These are phyloP conservation scores for Gastroboletus turbinatus DNA, from an alignment of 1,284 basidiomycete species.

Conservation along the genomic window DNA sequence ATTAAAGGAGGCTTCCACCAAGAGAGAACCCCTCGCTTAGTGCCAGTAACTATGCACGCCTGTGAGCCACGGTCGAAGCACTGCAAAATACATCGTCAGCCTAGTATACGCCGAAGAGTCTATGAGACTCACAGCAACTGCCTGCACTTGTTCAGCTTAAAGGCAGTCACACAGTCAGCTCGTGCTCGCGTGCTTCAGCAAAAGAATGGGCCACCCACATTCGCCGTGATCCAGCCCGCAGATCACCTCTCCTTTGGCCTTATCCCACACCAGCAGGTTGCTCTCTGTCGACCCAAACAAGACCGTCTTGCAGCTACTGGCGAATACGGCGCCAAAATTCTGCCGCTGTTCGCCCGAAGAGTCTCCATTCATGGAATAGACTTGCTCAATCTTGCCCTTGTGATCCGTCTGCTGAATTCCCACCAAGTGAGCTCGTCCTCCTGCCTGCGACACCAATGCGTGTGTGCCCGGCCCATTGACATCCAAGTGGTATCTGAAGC, in stretches of 20 bases:
- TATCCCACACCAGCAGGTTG: constrained; percentile 61
- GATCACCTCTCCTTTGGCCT: constrained; percentile 46
- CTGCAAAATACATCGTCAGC: constrained; percentile 32
- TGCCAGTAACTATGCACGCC: constrained; percentile 53
- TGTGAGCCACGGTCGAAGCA: constrained; percentile 44
- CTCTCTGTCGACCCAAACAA: constrained; percentile 53
- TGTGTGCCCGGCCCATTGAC: constrained; percentile 46
- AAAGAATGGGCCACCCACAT: constrained; percentile 38
- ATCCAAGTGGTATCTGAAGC: constrained; percentile 50
- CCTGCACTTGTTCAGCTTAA: constrained; percentile 51
- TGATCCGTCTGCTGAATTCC: constrained; percentile 45
- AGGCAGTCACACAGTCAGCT: constrained; percentile 6
- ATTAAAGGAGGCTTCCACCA: constrained; percentile 55
- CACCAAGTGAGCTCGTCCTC: constrained; percentile 50
- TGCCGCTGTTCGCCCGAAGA: constrained; percentile 30
- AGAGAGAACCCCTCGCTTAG: constrained; percentile 49
- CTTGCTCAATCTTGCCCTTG: constrained; percentile 51
- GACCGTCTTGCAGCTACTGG: constrained; percentile 48
- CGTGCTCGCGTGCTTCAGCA: neutral
- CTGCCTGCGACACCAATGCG: constrained; percentile 50
- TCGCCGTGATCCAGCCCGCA: constrained; percentile 59
- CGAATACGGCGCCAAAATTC: constrained; percentile 51
- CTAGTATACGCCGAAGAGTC: neutral
- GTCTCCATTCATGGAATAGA: constrained; percentile 44
- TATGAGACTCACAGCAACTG: constrained; percentile 49